Base-by-base conservation (phyloP, 2,329 filamentous ascomycete genomes). In the Fusarium pseudocircinatum region DNA sequence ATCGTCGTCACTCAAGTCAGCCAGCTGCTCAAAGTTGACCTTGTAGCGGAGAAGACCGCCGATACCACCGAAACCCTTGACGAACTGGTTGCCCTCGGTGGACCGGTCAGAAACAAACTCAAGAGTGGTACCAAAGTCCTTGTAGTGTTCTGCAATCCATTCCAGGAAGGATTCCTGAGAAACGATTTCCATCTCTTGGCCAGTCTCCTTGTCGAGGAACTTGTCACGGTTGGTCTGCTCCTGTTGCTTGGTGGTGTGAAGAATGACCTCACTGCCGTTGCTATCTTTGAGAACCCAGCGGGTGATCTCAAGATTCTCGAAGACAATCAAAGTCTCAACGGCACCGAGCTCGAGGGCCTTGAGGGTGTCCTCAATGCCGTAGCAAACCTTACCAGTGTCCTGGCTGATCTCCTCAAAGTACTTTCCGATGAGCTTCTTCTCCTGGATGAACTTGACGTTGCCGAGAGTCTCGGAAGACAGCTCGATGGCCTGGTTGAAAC, bases 371-470 rank as follows among this genome's bases (percentile, higher is more conserved):
- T 98, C 96, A 72, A 99, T 92, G 88, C 96, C 95, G 83, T 99
- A 99, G 88, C 96, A 99, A 77, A 99, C 92, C 81, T 95, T 96
- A 77, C 96, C 96, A 59, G 93, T 97, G 81, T 99, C 96, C 84
- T 97, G 95, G 83, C 94, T 97, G 80, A 99, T 98, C 85, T 99
- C 96, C 83, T 99, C 95, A 79, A 99, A 99, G 88, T 99, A 99
- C 82, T 94, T 95, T 83, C 96, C 96, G 81, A 99, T 99, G 73
- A 99, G 91, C 87, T 98, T 99, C 93, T 99, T 99, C 89, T 99
- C 96, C 85, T 99, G 96, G 83, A 99, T 98, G 84, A 99, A 99
- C 86, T 99, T 99, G 89, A 99, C 96, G 82, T 98, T 99, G 84
- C 95, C 94, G 53, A 99, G 90, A 13, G 96, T 99, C 87, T 99